Evolutionary conservation across 2,329 filamentous ascomycete genomes (phyloP), one percentile per base, ranked within the genome.

Genomic region (Pseudocercospora macadamiae): DNA sequence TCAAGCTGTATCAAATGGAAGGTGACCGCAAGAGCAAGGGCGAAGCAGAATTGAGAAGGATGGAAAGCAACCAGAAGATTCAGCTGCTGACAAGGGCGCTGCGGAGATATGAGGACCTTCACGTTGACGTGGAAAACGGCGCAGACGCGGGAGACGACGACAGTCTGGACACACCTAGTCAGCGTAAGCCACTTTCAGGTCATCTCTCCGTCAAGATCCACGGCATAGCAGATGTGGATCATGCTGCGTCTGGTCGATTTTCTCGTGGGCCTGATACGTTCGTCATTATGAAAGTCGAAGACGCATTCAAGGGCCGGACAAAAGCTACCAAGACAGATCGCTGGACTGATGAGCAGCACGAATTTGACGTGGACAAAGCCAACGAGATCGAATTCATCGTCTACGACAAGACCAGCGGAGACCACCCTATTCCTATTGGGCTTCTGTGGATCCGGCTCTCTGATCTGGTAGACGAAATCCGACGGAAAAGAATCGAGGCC

Each of bases 21-120:
- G 93, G 95, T 26, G 95, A 99, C 73, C 88, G 93, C 68, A 97
- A 96, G 81, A 97, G 93, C 79, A 91, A 89, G 74, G 87, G 90
- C 58, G 95, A 99, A 75, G 95, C 95, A 39, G 92, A 96, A 68
- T 90, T 89, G 51, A 87, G 91, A 71, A 86, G 90, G 58, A 89
- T 96, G 61, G 95, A 99, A 78, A 97, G 93, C 78, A 96, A 93
- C 75, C 93, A 97, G 76, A 99, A 99, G 80, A 97, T 99, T 49
- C 88, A 96, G 69, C 83, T 99, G 64, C 80, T 99, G 65, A 96
- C 96, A 78, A 93, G 97, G 79, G 93, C 95, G 49, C 82, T 99
- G 72, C 96, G 96, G 78, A 84, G 93, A 83, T 99, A 99, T 70
- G 93, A 97, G 74, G 95, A 97, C 76, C 83, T 99, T 54, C 93